Base-by-base conservation (phyloP, 441 rosid species). In the Geranium incanum region DNA sequence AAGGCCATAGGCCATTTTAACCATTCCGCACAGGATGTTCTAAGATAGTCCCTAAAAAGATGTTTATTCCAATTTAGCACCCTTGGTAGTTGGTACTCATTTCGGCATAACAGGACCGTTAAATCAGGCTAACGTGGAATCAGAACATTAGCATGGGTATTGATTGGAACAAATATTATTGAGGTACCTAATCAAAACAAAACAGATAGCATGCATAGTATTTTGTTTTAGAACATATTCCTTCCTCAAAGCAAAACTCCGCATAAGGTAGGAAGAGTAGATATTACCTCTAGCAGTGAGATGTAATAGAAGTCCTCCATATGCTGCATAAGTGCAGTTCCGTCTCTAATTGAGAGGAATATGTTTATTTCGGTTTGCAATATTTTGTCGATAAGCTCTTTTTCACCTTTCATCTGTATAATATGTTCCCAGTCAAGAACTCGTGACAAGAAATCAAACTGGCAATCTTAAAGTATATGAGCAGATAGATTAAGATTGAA, bases 231-330 rank as follows among this genome's bases (percentile, higher is more conserved):
- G 43, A 39, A 39, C 43, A 39, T 39, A 4, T 39, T 39, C 43
- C 43, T 39, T 41, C 9, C 48, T 41, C 8, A 41, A 41, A 41
- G 8, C 45, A 3, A 6, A 41, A 41, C 9, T 41, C 9, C 48
- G 11, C 1, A 33, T 38, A 65, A 43, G 39, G 71, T 36, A 64
- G 12, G 4, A 43, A 39, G 37, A 68, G 6, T 15, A 7, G 11
- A 6, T 13, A 16, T 4, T 88, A 94, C 99, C 97, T 90, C 99
- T 63, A 94, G 86, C 64, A 94, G 77, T 45, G 95, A 78, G 85
- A 94, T 79, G 83, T 94, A 94, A 78, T 94, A 94, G 83, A 94
- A 94, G 81, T 92, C 97, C 76, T 94, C 99, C 97, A 94, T 94
- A 76, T 91, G 99, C 79, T 94, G 99, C 97, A 90, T 91, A 55